Evolutionary conservation across 805 yeast species (phyloP), one percentile per base, ranked within the genome.

Genomic region (Lachancea lanzarotensis): DNA sequence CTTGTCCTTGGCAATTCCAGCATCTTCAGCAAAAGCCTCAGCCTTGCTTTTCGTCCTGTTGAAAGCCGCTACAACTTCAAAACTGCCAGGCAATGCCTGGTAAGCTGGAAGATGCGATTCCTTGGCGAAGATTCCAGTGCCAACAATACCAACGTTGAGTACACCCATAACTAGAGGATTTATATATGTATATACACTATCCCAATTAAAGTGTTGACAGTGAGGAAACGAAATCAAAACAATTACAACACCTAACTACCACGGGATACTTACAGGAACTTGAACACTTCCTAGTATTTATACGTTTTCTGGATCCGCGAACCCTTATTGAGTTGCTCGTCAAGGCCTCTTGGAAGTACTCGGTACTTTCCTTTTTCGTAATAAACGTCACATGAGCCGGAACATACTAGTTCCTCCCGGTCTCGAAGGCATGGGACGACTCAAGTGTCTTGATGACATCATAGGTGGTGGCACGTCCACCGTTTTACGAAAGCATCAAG

Each of bases 21-120:
- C 89, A 33, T 68, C 64, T 40, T 71, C 57, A 12, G 95, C 95
- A 59, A 88, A 91, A 3, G 65, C 71, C 59, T 79, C 83, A 15
- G 98, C 98, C 70, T 91, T 91, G 40, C 82, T 63, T 58, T 72
- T 77, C 35, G 96, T 85, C 68, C 97, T 77, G 72, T 90, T 91
- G 69, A 73, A 86, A 45, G 88, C 86, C 8, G 90, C 86, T 36
- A 65, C 69, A 6, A 87, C 79, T 39, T 72, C 69, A 55, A 84
- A 75, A 26, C 72, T 66, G 26, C 70, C 69, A 1, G 76, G 71
- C 38, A 73, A 62, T 40, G 75, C 68, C 56, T 78, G 67, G 40
- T 80, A 66, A 25, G 84, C 77, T 35, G 97, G 98, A 52, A 86
- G 73, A 62, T 91, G 98, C 45, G 76, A 72, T 51, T 83, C 86